Evolutionary conservation across 345 rosid species (phyloP).

Genomic region (Eucalyptus globulus): DNA sequence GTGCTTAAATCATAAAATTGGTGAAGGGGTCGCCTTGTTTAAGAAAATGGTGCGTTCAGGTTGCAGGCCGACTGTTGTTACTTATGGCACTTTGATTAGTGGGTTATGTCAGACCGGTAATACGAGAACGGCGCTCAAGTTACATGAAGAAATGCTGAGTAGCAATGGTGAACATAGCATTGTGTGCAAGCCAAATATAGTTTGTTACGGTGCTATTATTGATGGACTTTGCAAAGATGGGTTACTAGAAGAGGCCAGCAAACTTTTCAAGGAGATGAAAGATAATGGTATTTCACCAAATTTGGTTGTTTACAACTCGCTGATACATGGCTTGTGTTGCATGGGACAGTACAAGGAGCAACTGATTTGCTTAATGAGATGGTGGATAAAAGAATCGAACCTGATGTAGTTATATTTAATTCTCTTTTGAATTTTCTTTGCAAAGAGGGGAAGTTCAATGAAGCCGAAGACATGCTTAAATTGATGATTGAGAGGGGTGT

Average conservation of each 20-base stretch:
- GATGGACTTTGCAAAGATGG: slow-evolving; percentile 18
- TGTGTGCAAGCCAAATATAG: background rate
- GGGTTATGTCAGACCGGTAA: slow-evolving; percentile 9
- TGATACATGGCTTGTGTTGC: slow-evolving; percentile 8
- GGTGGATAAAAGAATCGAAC: slow-evolving; percentile 1
- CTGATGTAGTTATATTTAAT: background rate
- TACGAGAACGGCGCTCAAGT: background rate
- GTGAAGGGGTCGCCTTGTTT: background rate
- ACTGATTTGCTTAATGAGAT: slow-evolving; percentile 3
- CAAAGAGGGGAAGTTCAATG: slow-evolving; percentile 1
- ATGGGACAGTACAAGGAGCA: background rate
- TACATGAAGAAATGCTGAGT: slow-evolving; percentile 5
- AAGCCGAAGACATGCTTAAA: background rate
- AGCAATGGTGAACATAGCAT: background rate
- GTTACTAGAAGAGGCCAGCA: slow-evolving; percentile 7
- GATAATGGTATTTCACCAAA: slow-evolving; percentile 1
- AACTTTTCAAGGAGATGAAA: slow-evolving; percentile 16
- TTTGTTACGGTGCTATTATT: slow-evolving; percentile 2
- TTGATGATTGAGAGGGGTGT: slow-evolving; percentile 3
- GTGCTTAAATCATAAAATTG: background rate
- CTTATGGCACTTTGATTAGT: slow-evolving; percentile 3
- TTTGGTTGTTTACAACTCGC: slow-evolving; percentile 1
- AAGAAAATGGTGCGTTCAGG: slow-evolving; percentile 3
- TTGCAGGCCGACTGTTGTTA: background rate
- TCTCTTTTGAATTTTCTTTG: background rate